Base-by-base conservation (phyloP, 148 eudicot genomes). In the Tetragonia tetragonoides region DNA sequence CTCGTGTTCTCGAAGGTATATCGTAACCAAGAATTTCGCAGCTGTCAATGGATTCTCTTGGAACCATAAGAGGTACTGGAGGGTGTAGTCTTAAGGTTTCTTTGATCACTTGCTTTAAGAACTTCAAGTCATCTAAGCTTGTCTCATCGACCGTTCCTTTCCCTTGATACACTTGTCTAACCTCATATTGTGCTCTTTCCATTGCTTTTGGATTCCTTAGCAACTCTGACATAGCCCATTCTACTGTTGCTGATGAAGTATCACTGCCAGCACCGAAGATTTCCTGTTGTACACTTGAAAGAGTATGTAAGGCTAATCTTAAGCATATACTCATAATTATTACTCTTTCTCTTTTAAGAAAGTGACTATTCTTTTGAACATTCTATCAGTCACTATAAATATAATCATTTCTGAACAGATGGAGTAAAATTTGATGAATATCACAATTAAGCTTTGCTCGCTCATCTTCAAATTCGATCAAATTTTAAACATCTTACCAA, bases 191-290 rank as follows among this genome's bases (percentile, higher is more conserved):
- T 39, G 73, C 51, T 17, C 23, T 78, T 24, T 70, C 41, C 82
- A 83, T 70, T 23, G 28, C 68, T 49, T 44, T 54, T 6, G 60
- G 68, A 6, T 78, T 60, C 24, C 47, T 77, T 10, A 77, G n/a
- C 74, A 77, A 49, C 44, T 77, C 74, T 5, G 74, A 67, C 74
- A 77, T 68, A 15, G 54, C 53, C 80, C 75, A 78, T 60, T 69
- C 80, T 3, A 74, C 40, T 10, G 73, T 51, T 49, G 53, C 9
- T 1, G 78, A 28, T 7, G 78, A 66, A 18, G 77, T 64, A 5
- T 75, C 78, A 44, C n/a, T 75, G 2, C 78, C 78, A 14, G 23
- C 62, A 59, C 23, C 21, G 8, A 59, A 59, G 17, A 59, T 59
- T 18, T 59, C 62, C 62, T 59, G 3, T 10, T 54, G 59, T 54